phyloP scores from a whole-genome alignment of 164 flowering plant species.

The Kalanchoe fedtschenkoi region DNA sequence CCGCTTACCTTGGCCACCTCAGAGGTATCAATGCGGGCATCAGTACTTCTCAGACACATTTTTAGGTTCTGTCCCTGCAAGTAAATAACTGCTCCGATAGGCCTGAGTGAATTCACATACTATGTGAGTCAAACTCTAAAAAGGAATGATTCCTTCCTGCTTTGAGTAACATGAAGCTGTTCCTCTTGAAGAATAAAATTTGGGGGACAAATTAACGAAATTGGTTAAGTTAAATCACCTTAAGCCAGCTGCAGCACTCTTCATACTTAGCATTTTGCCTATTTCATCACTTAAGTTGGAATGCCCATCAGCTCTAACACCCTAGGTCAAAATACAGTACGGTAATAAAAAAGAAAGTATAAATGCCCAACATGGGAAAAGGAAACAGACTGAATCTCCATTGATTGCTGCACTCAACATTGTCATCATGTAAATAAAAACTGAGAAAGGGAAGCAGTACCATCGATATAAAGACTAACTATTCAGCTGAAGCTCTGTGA shows the following conservation, averaged over 20 bases:
- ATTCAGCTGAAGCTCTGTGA: neutral
- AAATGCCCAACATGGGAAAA: neutral
- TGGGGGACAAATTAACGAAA: neutral
- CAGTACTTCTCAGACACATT: conserved; percentile 77
- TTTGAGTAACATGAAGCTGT: neutral
- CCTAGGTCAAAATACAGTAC: conserved; percentile 27
- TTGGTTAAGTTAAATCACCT: conserved; percentile 30
- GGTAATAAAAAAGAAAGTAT: neutral
- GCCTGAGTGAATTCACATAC: conserved; percentile 35
- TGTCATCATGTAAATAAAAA: neutral
- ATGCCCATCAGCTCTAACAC: conserved; percentile 63
- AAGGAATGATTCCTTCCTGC: too few species aligned
- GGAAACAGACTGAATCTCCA: neutral
- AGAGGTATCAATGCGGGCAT: conserved; percentile 64
- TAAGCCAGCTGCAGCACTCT: conserved; percentile 74
- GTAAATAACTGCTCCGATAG: conserved; percentile 91
- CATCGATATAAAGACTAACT: neutral
- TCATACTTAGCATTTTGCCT: conserved; percentile 60
- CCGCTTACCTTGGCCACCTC: conserved; percentile 78
- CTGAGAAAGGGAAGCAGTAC: neutral
- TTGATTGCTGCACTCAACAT: neutral
- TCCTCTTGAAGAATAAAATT: neutral
- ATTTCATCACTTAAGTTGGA: conserved; percentile 63
- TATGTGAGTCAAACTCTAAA: neutral
- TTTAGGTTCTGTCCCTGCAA: conserved; percentile 75